These are phyloP conservation scores for Mrakia blollopis DNA, from an alignment of 768 basidiomycete genomes.

Conservation along the genomic window DNA sequence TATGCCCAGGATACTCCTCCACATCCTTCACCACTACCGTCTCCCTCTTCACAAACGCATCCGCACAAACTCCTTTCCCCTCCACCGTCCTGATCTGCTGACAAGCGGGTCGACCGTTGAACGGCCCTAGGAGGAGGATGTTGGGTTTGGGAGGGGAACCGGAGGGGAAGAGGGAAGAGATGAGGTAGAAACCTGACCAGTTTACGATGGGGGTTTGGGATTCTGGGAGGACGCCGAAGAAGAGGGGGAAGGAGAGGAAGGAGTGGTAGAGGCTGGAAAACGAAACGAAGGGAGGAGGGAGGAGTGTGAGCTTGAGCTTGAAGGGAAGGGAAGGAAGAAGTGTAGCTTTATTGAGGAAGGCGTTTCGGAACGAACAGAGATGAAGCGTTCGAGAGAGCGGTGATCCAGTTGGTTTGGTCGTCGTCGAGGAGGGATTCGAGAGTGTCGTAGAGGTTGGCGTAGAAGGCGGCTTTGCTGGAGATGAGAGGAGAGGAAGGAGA, in stretches of 20 bases:
- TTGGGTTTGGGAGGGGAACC: conserved; percentile 28
- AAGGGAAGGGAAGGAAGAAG: background rate
- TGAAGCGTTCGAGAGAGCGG: conserved; percentile 80
- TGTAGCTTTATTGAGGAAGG: no score
- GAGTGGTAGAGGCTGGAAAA: background rate
- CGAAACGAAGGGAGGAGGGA: no score
- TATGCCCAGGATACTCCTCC: conserved; percentile 79
- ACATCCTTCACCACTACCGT: conserved; percentile 61
- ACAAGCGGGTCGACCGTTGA: conserved; percentile 88
- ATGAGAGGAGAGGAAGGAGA: background rate
- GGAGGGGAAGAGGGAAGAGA: conserved; percentile 58
- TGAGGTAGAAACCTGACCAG: conserved; percentile 90
- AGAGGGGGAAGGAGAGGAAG: conserved; percentile 48
- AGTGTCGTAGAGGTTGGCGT: conserved; percentile 66
- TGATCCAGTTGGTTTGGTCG: conserved; percentile 57
- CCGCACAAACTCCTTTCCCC: conserved; percentile 66
- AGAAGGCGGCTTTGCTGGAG: conserved; percentile 65
- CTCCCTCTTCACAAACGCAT: conserved; percentile 58
- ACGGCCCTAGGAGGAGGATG: conserved; percentile 68
- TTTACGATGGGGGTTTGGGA: conserved; percentile 64
- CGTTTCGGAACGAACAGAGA: conserved; percentile 48
- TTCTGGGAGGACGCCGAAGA: conserved; percentile 56
- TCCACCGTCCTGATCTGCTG: conserved; percentile 58
- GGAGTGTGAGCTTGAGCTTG: background rate
- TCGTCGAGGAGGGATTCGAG: conserved; percentile 59